Evolutionary conservation across 257 asterid species (phyloP).

Genomic region (Forsythia suspensa): DNA sequence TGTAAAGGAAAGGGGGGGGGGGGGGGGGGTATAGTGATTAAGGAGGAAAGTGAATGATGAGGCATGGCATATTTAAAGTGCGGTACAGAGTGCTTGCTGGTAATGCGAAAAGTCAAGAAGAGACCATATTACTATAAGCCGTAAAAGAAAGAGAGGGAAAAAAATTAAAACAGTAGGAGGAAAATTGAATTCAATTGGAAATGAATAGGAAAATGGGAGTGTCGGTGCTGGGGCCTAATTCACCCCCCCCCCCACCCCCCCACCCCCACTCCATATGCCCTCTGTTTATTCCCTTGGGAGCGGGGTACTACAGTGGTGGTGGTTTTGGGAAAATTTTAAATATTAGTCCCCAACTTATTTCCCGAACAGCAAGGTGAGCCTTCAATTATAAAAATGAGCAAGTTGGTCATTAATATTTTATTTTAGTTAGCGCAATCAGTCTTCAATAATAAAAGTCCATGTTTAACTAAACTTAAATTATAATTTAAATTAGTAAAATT

Average conservation of each 20-base stretch:
- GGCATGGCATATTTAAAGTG: conserved; percentile 40
- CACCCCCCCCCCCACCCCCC: not conserved
- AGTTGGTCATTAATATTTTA: not conserved
- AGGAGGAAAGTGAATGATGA: conserved; percentile 28
- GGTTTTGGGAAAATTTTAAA: not conserved
- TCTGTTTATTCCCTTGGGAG: not conserved
- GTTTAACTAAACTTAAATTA: too few species aligned
- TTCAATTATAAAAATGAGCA: not conserved
- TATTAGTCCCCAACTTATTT: not conserved
- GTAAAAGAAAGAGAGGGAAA: conserved; percentile 22
- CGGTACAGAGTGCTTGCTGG: conserved; percentile 17
- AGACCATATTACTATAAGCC: not conserved
- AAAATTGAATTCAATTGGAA: conserved; percentile 5
- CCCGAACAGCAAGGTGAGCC: not conserved
- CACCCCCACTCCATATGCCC: not conserved
- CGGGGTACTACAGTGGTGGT: not conserved
- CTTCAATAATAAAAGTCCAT: not conserved
- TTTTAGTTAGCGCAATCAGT: not conserved
- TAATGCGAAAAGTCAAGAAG: conserved; percentile 17
- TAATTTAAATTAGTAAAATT: too few species aligned
- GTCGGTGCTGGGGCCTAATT: conserved; percentile 1
- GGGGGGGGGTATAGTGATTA: conserved; percentile 10
- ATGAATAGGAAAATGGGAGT: too few species aligned
- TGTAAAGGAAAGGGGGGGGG: too few species aligned
- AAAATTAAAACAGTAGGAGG: not conserved